Conservation (phyloP, 805 yeast species). For the Sungouiozyma ichnusensis region DNA sequence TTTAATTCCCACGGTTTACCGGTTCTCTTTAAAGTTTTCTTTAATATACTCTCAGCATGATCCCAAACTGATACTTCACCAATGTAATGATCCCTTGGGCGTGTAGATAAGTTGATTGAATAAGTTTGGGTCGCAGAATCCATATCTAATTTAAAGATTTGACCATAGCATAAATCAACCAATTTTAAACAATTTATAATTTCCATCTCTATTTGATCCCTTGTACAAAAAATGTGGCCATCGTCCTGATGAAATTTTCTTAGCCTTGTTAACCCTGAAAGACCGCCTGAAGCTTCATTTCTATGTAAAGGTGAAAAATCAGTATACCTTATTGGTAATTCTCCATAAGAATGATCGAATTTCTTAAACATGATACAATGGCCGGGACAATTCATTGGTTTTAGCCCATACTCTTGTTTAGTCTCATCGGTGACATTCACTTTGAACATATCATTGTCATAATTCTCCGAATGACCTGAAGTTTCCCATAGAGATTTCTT, state of each 20-base stretch:
- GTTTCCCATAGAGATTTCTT: conserved; percentile 76
- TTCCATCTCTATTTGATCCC: conserved; percentile 65
- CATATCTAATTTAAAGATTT: conserved; percentile 33
- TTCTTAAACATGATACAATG: conserved; percentile 77
- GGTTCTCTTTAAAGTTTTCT: conserved; percentile 43
- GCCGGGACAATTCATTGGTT: conserved; percentile 95
- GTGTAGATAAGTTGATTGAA: conserved; percentile 65
- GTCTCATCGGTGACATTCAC: conserved; percentile 46
- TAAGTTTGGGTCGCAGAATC: conserved; percentile 33
- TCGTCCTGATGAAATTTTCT: conserved; percentile 96
- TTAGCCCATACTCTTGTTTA: conserved; percentile 59
- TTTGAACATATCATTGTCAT: conserved; percentile 87
- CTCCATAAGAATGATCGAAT: conserved; percentile 72
- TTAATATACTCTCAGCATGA: conserved; percentile 62
- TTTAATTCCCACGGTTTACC: conserved; percentile 58
- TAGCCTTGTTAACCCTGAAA: conserved; percentile 85
- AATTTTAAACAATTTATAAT: conserved; percentile 61
- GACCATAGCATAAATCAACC: conserved; percentile 62
- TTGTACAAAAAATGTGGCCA: conserved; percentile 88
- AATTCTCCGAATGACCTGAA: conserved; percentile 94
- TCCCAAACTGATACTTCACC: conserved; percentile 78
- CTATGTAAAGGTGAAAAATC: conserved; percentile 91
- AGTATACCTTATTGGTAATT: conserved; percentile 72
- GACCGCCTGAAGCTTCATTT: conserved; percentile 90
- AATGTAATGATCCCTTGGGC: conserved; percentile 67